Evolutionary conservation across 768 basidiomycete genomes (phyloP), one percentile per base, ranked within the genome.

Genomic region (Pisolithus tinctorius): DNA sequence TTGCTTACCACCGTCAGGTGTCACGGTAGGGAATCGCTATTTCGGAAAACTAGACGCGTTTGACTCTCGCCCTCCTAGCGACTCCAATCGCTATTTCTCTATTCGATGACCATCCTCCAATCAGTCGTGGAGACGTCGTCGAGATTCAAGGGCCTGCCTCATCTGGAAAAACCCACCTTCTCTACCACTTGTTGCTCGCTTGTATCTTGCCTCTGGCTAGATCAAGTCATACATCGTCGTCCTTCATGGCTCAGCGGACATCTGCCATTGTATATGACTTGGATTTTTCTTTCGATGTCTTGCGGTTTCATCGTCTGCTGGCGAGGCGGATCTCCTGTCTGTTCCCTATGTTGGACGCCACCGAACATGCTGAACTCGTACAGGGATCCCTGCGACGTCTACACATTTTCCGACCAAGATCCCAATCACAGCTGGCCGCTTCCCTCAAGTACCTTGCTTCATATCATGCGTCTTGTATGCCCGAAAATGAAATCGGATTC

Each of bases 161-260:
- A 26, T 81, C 84, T 6, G 90, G 88, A 27, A 93, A 93, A 69
- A 84, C 86, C 2, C 84, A 86, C 55, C 69, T 93, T n/a, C 67
- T 90, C 26, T 85, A 85, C 61, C 76, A 79, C 61, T 64, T 89
- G 45, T 63, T 87, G 26, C 66, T 80, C 11, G 74, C 72, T 20
- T 82, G 84, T 57, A 70, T 89, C 49, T 65, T 80, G 10, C 86
- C 87, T 20, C 37, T 56, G 30, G 26, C 11, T 20, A 50, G 46
- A 49, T 43, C 36, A 37, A 40, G 55, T 23, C 55, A 69, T 54
- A 45, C 58, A 37, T 64, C 61, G 27, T 52, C 69, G 36, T 43
- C 49, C 11, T 51, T 82, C n/a, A 77, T 72, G 38, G 85, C 85
- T 26, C 83, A 83, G 76, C 75, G 72, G 41, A 84, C 82, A 63